Conservation (phyloP, 306 rosid genomes). For the Herpetospermum pedunculosum region DNA sequence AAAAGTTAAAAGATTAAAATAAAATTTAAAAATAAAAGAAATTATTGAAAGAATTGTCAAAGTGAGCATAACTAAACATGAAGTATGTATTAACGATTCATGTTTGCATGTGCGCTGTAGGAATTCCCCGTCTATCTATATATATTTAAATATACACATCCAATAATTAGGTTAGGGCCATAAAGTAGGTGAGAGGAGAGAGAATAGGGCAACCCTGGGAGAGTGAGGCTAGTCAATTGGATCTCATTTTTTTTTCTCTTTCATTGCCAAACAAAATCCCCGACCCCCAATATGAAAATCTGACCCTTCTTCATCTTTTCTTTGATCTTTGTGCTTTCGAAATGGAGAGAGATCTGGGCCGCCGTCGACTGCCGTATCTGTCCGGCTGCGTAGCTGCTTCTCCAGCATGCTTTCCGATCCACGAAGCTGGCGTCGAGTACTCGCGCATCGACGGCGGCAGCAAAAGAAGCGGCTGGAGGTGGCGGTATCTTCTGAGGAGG, state of each 20-base stretch:
- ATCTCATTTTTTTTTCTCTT: background rate
- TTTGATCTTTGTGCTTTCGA: background rate
- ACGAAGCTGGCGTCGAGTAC: background rate
- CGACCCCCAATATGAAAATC: background rate
- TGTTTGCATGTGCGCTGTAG: no score
- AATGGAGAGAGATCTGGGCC: constrained; percentile 1
- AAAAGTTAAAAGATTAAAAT: no score
- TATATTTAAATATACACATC: background rate
- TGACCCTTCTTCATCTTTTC: background rate
- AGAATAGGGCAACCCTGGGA: background rate
- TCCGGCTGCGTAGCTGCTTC: background rate
- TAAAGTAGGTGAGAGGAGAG: background rate
- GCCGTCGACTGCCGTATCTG: background rate
- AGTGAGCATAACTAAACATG: no score
- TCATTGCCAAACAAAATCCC: background rate
- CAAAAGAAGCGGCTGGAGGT: constrained; percentile 10
- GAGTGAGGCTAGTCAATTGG: background rate
- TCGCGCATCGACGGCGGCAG: background rate
- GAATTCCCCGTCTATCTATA: no score
- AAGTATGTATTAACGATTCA: no score
- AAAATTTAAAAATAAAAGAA: no score
- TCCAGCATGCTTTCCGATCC: background rate
- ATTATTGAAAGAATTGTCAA: no score
- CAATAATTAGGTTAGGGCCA: background rate
- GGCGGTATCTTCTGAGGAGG: constrained; percentile 44